Base-by-base conservation (phyloP, 2,329 filamentous ascomycete genomes). In the Colletotrichum nymphaeae region DNA sequence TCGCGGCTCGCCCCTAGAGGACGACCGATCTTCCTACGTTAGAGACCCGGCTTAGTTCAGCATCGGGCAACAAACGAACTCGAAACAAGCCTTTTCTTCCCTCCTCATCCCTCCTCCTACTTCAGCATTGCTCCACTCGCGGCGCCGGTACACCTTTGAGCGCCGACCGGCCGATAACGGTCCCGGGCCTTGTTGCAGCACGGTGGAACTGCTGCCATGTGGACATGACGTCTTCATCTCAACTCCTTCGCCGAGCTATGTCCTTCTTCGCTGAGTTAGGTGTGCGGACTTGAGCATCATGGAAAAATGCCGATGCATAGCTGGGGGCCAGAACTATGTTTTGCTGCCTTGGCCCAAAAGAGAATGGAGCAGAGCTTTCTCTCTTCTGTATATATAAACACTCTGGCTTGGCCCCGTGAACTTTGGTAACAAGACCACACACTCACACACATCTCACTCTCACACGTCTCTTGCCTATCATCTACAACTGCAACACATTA, bases 1-100 rank as follows among this genome's bases (percentile, higher is more conserved):
- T 73, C 70, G 70, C 70, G 70, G 60, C 60, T 73, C 70, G 70
- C 70, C 46, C 56, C 70, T 73, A 64, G 53, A 26, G n/a, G 16
- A 37, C 67, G 46, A 56, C 70, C 70, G 70, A 70, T 35, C 58
- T 35, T n/a, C 24, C 46, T 30, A 7, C 5, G 4, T 35, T 30
- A 32, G 24, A 24, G 12, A 49, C 7, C 9, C 55, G 19, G 55
- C n/a, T 35, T 19, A 28, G 37, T 19, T n/a, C 5, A 32, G 22
- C 19, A n/a, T 4, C 2, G 19, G 19, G 42, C 8, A 49, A 49
- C 3, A 49, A 6, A 55, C n/a, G 57, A 37, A 12, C 28, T 35
- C 42, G 19, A 56, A 53, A 30, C 30, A 37, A 55, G 32, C 24
- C 58, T 30, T 35, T n/a, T 22, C 2, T 46, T 22, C 14, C 11